Evolutionary conservation across 352 stramenopile species (phyloP).

Genomic region (Phytophthora tentaculata): DNA sequence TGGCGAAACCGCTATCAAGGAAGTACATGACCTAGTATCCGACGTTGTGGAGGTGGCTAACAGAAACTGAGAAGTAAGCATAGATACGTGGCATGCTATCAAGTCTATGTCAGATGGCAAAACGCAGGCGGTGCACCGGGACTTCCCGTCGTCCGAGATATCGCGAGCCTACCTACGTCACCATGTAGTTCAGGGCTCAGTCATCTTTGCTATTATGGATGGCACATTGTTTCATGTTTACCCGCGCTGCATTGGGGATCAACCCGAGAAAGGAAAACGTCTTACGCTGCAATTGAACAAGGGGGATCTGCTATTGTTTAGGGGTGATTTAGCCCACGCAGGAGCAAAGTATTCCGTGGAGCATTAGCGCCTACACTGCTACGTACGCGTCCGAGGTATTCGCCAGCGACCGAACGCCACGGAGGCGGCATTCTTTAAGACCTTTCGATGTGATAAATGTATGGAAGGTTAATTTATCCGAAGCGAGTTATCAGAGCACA

Average conservation of each 20-base stretch:
- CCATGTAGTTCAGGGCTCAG: background rate
- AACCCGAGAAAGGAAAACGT: background rate
- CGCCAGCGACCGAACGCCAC: background rate
- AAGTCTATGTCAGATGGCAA: background rate
- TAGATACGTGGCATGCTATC: background rate
- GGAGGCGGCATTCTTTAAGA: background rate
- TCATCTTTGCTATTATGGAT: background rate
- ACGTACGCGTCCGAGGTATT: background rate
- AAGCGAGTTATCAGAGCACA: no score
- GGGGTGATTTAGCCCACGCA: background rate
- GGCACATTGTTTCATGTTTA: background rate
- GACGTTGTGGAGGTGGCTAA: background rate
- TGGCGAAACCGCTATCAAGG: background rate
- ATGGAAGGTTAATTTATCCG: background rate
- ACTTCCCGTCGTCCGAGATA: background rate
- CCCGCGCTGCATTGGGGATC: background rate
- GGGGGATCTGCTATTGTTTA: background rate
- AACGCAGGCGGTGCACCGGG: background rate
- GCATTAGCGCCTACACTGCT: background rate
- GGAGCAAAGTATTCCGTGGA: background rate
- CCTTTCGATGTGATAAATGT: background rate
- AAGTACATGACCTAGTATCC: background rate
- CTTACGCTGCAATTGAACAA: background rate
- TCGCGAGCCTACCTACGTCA: background rate
- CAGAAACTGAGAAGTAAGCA: background rate